Base-by-base conservation (phyloP, 2,329 filamentous ascomycete species). In the Amphichorda felina region DNA sequence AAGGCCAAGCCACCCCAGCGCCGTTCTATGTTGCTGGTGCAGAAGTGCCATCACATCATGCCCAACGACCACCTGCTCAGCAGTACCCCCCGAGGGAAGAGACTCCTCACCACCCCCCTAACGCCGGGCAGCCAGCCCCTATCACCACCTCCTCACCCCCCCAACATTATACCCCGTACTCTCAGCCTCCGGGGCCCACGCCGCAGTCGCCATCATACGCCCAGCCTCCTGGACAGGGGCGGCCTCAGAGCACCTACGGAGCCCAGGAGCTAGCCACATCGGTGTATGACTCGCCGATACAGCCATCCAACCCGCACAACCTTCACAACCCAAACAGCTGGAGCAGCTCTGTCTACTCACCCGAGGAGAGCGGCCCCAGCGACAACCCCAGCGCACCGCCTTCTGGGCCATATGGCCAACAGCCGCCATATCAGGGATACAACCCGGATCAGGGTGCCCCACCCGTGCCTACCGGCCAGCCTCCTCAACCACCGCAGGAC, bases 221-320 rank as follows among this genome's bases (percentile, higher is more conserved):
- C 30, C 68, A 54, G 53, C 65, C 56, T 37, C 60, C 56, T 39
- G 42, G 44, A 27, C 45, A 47, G 34, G 40, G 72, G 38, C 73
- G 71, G 13, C 78, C 76, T 4, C 72, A 78, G 49, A 80, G 75
- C 53, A 81, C 74, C 9, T 82, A 81, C 46, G 76, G 78, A 19
- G 73, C 82, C 1, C 83, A 88, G 56, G 83, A 89, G 58, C 64
- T 89, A 32, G 79, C 82, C 18, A 86, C 82, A 1, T 82, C 81
- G 1, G 75, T 74, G 8, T 88, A 87, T 49, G 81, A 87, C 54
- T 82, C 81, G 4, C 82, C 82, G 29, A 68, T 82, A 27, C 72
- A 66, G 10, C 55, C 66, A 5, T 65, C 70, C 50, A 67, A 65
- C 48, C 60, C 61, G 21, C 57, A 50, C 42, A 59, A 59, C 30